Evolutionary conservation across 2,329 filamentous ascomycete genomes (phyloP), one percentile per base, ranked within the genome.

Genomic region (Magnaporthiopsis poae): DNA sequence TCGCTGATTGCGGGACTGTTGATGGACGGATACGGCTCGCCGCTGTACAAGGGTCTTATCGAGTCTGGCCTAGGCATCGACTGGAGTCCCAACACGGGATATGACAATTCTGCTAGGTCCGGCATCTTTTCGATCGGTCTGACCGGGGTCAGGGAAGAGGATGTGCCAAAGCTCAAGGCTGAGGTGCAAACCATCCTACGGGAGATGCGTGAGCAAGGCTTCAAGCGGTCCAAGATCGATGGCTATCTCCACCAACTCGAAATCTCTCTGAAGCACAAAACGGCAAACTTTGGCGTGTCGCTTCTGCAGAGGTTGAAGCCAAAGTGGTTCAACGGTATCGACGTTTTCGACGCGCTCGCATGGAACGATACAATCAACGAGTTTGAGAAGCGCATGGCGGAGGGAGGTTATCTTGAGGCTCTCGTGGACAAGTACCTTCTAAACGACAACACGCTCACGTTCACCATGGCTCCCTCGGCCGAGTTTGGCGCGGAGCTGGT

Each of bases 211-310:
- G 80, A 87, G 33, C 90, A 88, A 68, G 94, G 95, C 0, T 96
- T 99, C 71, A 92, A 95, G 68, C 84, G 88, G 72, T 87, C 88
- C 71, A 99, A 99, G 77, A 91, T 99, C 68, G 91, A 96, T 69
- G 95, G 95, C 2, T 90, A 96, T 69, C 83, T 99, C 66, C 95
- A 99, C 76, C 94, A 98, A 76, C 80, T 98, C 4, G 95, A 99
- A 75, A 83, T 99, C n/a, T 85, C 88, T 0, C 80, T 98, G 63
- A 97, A 97, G 79, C 92, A 99, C 80, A 98, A 98, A 81, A 97
- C 92, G 0, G 91, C 95, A 66, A 92, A 90, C 73, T 99, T 99
- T 74, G 95, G 95, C 18, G 91, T 97, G 83, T 88, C 89, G 25
- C 85, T 98, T 65, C 86, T 99, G 77, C 91, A 96, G 71, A 87